Base-by-base conservation (phyloP, 768 basidiomycete genomes). In the Pisolithus orientalis region DNA sequence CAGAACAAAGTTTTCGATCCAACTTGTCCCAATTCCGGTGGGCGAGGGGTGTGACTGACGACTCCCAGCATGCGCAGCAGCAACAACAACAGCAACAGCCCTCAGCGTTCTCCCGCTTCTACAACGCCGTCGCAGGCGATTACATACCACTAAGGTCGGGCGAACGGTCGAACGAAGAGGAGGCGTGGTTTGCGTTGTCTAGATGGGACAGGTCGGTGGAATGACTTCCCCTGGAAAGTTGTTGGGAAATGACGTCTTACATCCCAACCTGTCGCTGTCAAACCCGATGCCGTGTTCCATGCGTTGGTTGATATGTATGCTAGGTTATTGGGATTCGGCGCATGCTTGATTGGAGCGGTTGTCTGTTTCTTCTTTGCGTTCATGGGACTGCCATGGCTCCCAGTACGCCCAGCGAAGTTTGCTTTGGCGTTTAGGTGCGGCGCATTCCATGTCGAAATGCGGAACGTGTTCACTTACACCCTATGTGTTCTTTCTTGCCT, bases 331-430 rank as follows among this genome's bases (percentile, higher is more conserved):
- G 96, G 93, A 7, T 99, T 99, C 66, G 81, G 89, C 42, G 87
- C 81, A 29, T 97, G 94, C 65, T 73, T 95, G 44, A 70, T 90
- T 24, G 96, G 96, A 6, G 95, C 94, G 1, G 84, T 83, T 16
- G 90, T 93, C 3, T 99, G 96, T 72, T 96, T 97, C 75, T 83
- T 88, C 59, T 84, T 96, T 39, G 82, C 91, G 14, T 97, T 96
- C 71, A 65, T 94, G 49, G 90, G 89, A 2, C 74, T 87, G 21
- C 80, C 84, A 2, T 64, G 84, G 59, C 71, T 87, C 39, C 80
- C 81, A 0, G 48, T 88, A 34, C 88, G 89, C 49, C 92, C 93
- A 14, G 75, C 88, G 16, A 96, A 97, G 71, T 97, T 96, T 65
- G 94, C 92, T 0, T 74, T 94, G 39, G 80, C 91, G 1, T 91